A percentile compares a stretch with the other conserved stretches of the same genome.
Conservation (phyloP, 2,329 filamentous ascomycete species). For the Penicillium palitans region DNA sequence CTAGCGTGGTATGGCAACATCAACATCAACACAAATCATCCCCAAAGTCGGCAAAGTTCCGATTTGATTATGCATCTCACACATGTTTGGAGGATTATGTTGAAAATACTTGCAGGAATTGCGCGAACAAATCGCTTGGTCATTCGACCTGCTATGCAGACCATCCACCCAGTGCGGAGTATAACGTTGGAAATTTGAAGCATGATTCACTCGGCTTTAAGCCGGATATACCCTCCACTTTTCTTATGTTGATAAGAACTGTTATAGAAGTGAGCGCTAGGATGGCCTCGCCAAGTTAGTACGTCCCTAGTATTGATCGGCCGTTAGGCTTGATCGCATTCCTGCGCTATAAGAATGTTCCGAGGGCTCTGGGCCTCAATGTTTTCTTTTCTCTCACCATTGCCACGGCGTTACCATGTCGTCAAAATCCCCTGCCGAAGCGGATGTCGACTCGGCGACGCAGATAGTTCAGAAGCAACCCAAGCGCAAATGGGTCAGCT, state of each 20-base stretch:
- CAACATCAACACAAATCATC: neutral
- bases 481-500: slow-evolving; percentile 50
- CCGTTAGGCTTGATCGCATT: neutral
- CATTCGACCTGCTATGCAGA: slow-evolving; percentile 4
- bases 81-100: neutral
- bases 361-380: neutral
- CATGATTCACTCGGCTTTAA: neutral
- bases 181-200: neutral
- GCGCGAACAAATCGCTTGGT: slow-evolving; percentile 10
- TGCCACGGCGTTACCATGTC: slow-evolving; percentile 19
- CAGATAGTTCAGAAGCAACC: slow-evolving; percentile 25
- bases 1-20: slow-evolving; percentile 10
- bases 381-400: neutral
- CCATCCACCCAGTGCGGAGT: neutral
- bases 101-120: slow-evolving; percentile 16
- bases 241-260: neutral
- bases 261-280: neutral
- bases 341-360: slow-evolving; percentile 2
- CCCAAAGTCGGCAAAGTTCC: neutral
- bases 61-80: neutral
- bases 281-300: neutral
- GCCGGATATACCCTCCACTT: neutral
- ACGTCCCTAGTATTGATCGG: neutral
- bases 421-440: slow-evolving; percentile 15
- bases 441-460: slow-evolving; percentile 9